A percentile compares a stretch with the other conserved stretches of the same genome.
These are phyloP conservation scores for Pistacia atlantica DNA, from an alignment of 345 rosid genomes.

Conservation along the genomic window DNA sequence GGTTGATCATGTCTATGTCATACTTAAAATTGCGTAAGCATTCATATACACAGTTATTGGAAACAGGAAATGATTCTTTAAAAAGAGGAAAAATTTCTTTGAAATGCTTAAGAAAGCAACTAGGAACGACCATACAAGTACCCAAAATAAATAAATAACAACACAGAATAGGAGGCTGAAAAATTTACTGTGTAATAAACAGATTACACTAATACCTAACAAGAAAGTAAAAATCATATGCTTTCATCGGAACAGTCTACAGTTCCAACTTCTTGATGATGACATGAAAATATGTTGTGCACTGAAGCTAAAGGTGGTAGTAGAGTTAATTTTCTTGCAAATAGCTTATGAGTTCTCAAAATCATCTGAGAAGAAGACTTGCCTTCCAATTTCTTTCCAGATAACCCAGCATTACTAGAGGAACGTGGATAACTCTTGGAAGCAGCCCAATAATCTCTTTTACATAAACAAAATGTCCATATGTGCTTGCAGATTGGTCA, in stretches of 20 bases:
- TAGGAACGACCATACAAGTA: not conserved
- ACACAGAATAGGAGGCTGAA: not conserved
- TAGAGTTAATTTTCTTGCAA: not conserved
- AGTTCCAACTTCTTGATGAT: not conserved
- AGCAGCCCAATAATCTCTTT: not conserved
- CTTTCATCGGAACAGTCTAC: not conserved
- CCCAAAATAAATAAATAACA: not conserved
- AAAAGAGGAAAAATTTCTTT: not conserved
- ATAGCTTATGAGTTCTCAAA: not conserved
- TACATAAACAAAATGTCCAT: not conserved
- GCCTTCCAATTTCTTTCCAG: not conserved
- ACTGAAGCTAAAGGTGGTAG: not conserved
- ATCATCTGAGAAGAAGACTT: not conserved
- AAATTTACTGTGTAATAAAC: not conserved
- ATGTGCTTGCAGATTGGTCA: not conserved
- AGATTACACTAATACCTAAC: no score
- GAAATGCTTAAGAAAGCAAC: not conserved
- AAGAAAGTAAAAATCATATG: not conserved
- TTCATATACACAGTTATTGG: not conserved
- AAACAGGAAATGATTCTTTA: not conserved
- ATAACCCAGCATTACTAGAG: not conserved
- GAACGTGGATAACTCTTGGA: not conserved
- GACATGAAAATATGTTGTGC: not conserved
- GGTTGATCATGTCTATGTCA: not conserved
- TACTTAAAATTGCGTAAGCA: not conserved